phyloP scores from a whole-genome alignment of 768 basidiomycete species.

The Mycena polygramma region DNA sequence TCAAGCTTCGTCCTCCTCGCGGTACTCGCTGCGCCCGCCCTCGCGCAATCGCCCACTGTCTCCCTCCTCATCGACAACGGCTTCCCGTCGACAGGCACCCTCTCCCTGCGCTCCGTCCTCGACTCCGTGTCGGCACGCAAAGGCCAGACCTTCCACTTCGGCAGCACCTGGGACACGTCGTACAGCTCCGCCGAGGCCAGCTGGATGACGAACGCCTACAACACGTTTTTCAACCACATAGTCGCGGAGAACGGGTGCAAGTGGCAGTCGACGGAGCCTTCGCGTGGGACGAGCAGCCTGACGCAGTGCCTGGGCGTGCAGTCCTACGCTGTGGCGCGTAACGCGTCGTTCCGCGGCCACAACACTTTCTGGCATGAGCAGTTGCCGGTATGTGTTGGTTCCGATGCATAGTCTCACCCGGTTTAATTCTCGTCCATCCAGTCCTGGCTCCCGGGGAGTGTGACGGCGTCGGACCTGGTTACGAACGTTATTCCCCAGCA shows the following conservation, averaged over 20 bases:
- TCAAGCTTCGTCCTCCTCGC: not conserved
- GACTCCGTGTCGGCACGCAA: constrained; percentile 20
- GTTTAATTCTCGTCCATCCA: not conserved
- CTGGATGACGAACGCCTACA: constrained; percentile 21
- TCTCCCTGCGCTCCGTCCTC: constrained; percentile 28
- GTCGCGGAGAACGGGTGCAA: constrained; percentile 35
- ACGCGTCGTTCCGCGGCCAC: constrained; percentile 30
- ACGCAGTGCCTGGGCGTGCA: constrained; percentile 31
- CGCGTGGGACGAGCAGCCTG: constrained; percentile 26
- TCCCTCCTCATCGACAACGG: constrained; percentile 33
- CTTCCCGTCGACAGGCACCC: constrained; percentile 24
- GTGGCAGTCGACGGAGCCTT: constrained; percentile 33
- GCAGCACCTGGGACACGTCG: constrained; percentile 31
- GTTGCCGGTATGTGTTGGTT: constrained; percentile 10
- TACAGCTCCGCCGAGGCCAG: constrained; percentile 21
- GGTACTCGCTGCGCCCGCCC: not conserved
- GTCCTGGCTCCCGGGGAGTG: constrained; percentile 31
- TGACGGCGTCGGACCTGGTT: constrained; percentile 12
- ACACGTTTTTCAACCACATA: constrained; percentile 28
- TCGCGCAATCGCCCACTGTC: constrained; percentile 15
- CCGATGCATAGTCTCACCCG: not conserved
- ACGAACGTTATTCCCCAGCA: constrained; percentile 33
- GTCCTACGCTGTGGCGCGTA: constrained; percentile 14
- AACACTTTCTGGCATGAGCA: constrained; percentile 35
- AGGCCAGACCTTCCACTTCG: constrained; percentile 29